phyloP scores from a whole-genome alignment of 169 alveolate genomes.

The Plasmodium ovale region DNA sequence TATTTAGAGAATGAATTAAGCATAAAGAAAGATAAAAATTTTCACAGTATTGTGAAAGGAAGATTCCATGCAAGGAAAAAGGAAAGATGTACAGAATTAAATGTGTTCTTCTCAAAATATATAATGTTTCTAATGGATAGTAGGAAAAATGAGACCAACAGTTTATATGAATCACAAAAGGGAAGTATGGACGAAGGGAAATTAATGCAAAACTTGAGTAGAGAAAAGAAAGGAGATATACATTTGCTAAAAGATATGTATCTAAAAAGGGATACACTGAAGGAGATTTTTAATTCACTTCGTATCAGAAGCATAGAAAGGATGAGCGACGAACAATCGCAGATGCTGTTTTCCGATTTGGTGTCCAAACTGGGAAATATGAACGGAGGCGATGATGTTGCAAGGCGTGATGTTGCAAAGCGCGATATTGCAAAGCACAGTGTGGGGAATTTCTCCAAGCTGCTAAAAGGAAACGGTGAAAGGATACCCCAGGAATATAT shows the following conservation, averaged over 20 bases:
- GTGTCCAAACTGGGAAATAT: conserved; percentile 19
- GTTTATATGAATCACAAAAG: not conserved
- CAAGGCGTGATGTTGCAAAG: too few relatives aligned
- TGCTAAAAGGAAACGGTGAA: not conserved
- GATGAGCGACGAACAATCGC: conserved; percentile 28
- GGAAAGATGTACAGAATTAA: conserved; percentile 26
- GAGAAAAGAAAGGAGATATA: not conserved
- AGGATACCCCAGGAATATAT: not conserved
- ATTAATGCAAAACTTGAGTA: not conserved
- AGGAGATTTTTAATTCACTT: conserved; percentile 14
- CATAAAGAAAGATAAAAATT: not conserved
- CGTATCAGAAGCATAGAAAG: not conserved
- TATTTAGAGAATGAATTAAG: conserved; percentile 11
- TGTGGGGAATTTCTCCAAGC: not conserved
- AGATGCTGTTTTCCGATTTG: conserved; percentile 27
- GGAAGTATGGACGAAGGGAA: not conserved
- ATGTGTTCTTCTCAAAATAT: conserved; percentile 30
- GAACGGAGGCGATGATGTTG: too few relatives aligned
- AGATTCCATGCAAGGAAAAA: conserved; percentile 15
- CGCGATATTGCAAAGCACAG: not conserved
- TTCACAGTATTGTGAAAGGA: conserved; percentile 1
- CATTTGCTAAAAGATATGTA: conserved; percentile 11
- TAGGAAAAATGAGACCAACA: not conserved
- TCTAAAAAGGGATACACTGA: conserved; percentile 19
- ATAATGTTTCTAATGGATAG: conserved; percentile 20